These are phyloP conservation scores for Didymella pomorum DNA, from an alignment of 2,329 filamentous ascomycete genomes.

Conservation along the genomic window DNA sequence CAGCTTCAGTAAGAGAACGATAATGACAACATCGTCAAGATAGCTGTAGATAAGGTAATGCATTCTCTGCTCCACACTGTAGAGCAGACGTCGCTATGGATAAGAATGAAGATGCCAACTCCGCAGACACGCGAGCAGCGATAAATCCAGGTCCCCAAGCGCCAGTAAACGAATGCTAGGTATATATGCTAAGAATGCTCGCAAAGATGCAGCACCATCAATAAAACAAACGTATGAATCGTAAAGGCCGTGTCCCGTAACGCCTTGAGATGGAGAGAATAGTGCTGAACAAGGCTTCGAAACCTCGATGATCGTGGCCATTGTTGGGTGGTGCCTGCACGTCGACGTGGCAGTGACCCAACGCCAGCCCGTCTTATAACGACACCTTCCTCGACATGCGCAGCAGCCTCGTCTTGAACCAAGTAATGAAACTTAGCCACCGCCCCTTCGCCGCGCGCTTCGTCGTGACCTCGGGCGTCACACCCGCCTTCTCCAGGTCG, in stretches of 20 bases:
- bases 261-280: conserved; percentile 26
- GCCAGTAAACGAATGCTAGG: conserved; percentile 24
- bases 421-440: conserved; percentile 65
- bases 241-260: conserved; percentile 27
- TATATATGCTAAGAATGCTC: conserved; percentile 28
- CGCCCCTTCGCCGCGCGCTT: conserved; percentile 51
- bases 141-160: conserved; percentile 2
- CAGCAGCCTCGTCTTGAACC: conserved; percentile 64
- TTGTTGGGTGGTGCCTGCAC: background rate
- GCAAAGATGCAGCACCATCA: conserved; percentile 32
- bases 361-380: background rate
- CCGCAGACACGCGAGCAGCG: background rate
- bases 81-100: conserved; percentile 8
- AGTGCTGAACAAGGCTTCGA: too few relatives aligned
- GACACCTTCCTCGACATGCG: conserved; percentile 51
- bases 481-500: conserved; percentile 41
- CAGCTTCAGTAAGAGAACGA: too few relatives aligned
- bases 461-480: conserved; percentile 43
- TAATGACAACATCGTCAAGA: background rate
- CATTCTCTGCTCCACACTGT: conserved; percentile 25
- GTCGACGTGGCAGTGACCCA: background rate
- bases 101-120: background rate
- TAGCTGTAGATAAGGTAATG: conserved; percentile 14
- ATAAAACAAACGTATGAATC: conserved; percentile 24
- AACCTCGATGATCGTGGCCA: too few relatives aligned